Evolutionary conservation across 805 yeast species (phyloP).

Genomic region (Teunomyces gatunensis): DNA sequence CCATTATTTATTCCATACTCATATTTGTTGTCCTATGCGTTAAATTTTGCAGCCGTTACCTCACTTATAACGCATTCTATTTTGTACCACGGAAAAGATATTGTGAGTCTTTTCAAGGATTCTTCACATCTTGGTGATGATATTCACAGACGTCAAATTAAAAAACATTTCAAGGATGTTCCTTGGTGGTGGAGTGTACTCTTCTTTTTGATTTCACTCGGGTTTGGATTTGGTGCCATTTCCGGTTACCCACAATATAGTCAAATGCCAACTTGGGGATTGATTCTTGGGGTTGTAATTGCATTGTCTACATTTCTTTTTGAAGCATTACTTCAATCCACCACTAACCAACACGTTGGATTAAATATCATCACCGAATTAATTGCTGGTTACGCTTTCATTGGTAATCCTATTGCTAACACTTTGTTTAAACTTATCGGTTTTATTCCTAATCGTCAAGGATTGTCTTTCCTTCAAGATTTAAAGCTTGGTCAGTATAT

Average conservation of each 20-base stretch:
- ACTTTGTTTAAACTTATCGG: constrained; percentile 18
- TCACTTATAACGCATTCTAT: constrained; percentile 17
- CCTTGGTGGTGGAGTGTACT: constrained; percentile 22
- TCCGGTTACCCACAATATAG: constrained; percentile 14
- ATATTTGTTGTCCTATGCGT: constrained; percentile 18
- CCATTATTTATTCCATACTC: constrained; percentile 20
- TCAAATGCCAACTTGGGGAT: constrained; percentile 18
- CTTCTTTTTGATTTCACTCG: constrained; percentile 24
- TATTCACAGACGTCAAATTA: constrained; percentile 20
- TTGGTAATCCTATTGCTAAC: constrained; percentile 18
- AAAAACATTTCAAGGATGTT: constrained; percentile 16
- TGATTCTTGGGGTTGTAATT: constrained; percentile 14
- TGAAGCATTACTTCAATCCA: constrained; percentile 18
- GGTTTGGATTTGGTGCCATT: constrained; percentile 13
- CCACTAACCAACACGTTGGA: constrained; percentile 18
- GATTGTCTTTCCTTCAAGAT: constrained; percentile 15
- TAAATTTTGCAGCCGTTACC: constrained; percentile 20
- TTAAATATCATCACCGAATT: constrained; percentile 18
- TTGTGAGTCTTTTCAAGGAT: constrained; percentile 13
- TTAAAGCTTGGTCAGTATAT: constrained; percentile 20
- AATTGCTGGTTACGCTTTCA: constrained; percentile 17
- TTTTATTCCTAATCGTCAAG: constrained; percentile 19
- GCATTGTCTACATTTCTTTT: constrained; percentile 14
- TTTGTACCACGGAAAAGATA: constrained; percentile 19
- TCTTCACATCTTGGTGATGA: constrained; percentile 16